Evolutionary conservation across 495 filamentous ascomycete genomes (phyloP), one percentile per base, ranked within the genome.

Genomic region (Amniculicola lignicola): DNA sequence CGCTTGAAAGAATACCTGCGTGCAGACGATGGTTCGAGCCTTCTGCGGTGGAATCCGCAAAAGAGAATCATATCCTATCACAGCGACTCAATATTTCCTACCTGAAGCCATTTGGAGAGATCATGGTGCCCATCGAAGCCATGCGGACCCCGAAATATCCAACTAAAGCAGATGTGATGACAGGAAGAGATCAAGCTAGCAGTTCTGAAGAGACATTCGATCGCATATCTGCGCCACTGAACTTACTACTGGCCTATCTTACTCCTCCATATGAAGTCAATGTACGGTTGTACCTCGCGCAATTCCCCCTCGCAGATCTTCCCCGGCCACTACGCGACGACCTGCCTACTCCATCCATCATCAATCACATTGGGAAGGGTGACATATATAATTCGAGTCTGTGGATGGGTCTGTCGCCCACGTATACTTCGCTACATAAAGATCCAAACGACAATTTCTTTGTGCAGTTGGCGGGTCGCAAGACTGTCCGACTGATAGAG

Each of bases 401-500:
- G 21, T 98, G 93, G 93, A 77, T 97, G 4, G 93, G 93, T 9
- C 71, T 85, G 3, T 79, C 89, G 27, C 87, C 88, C 1, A 96
- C 91, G 0, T 87, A 86, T 63, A 97, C 93, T 0, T 89, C 93
- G 5, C 77, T 94, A 9, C 93, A 98, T 71, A 77, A 84, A 18
- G 93, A 98, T 65, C 93, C 93, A 0, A 98, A 98, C 61, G 89
- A 89, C 6, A 98, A 98, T 65, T 64, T 96, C 0, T 95, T 97
- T 68, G 80, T 88, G 31, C 93, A 98, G 69, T 68, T 98, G 15
- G 79, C 81, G 4, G 82, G 90, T 3, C 68, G 62, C 57, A 98
- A 98, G 66, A 66, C 72, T 0, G 77, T 95, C 36, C 73, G 91
- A n/a, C 58, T 97, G 10, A 73, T 88, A 33, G 63, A 74, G 11